phyloP scores from a whole-genome alignment of 768 basidiomycete genomes.

The Cyclocybe aegerita region DNA sequence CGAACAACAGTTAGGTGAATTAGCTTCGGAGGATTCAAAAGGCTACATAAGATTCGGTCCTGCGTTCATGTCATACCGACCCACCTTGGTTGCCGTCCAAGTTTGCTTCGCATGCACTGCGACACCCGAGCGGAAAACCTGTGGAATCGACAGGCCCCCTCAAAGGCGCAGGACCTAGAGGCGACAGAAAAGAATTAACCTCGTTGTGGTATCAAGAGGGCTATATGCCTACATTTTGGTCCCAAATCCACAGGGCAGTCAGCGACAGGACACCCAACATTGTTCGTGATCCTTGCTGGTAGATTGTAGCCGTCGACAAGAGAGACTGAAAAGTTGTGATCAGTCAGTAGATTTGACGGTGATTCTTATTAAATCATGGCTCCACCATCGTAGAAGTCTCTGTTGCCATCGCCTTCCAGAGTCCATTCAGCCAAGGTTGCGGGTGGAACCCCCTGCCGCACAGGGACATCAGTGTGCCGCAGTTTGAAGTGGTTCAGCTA shows the following conservation, averaged over 20 bases:
- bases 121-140: conserved; percentile 61
- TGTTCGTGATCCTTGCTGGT: conserved; percentile 57
- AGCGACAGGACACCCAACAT: conserved; percentile 51
- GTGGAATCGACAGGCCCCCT: conserved; percentile 51
- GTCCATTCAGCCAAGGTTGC: conserved; percentile 71
- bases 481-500: neutral
- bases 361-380: conserved; percentile 3
- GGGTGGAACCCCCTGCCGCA: conserved; percentile 57
- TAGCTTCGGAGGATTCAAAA: conserved; percentile 26
- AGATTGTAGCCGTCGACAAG: conserved; percentile 69
- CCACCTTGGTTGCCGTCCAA: conserved; percentile 41
- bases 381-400: conserved; percentile 62
- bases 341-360: neutral
- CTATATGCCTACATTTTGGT: conserved; percentile 32
- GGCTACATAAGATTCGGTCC: neutral
- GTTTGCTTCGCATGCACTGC: conserved; percentile 52
- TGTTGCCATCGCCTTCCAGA: conserved; percentile 38
- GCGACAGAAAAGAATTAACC: conserved; percentile 2
- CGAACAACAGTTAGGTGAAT: conserved; percentile 65
- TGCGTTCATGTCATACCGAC: neutral
- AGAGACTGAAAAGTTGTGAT: conserved; percentile 41
- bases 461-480: conserved; percentile 1
- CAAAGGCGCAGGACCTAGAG: conserved; percentile 46
- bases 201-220: neutral
- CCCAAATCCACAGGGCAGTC: conserved; percentile 63